Percentiles rank a stretch among this genome's conserved stretches.
Conservation (phyloP, 805 yeast genomes). For the Kazachstania martiniae region DNA sequence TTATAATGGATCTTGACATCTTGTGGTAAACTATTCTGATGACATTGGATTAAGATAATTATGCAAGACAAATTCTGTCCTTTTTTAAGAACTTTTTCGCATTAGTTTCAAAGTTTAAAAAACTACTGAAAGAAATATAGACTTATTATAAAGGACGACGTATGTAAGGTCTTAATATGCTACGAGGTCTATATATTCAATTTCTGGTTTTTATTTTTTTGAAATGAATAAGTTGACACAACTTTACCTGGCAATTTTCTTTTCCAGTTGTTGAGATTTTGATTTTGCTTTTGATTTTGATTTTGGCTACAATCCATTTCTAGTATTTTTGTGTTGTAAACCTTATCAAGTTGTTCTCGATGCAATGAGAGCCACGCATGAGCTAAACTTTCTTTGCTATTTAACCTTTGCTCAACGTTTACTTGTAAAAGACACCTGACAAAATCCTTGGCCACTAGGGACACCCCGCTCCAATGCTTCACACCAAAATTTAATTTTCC, state of each 20-base stretch:
- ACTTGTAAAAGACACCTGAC: conserved; percentile 32
- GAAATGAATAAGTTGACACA: conserved; percentile 6
- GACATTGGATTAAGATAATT: too few relatives aligned
- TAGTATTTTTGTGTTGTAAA: conserved; percentile 29
- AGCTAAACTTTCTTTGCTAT: conserved; percentile 31
- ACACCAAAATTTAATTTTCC: conserved; percentile 33
- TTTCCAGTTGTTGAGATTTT: conserved; percentile 11
- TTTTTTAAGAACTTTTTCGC: too few relatives aligned
- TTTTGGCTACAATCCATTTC: neutral
- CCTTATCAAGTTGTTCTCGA: conserved; percentile 23
- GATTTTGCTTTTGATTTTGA: conserved; percentile 9
- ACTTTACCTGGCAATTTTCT: conserved; percentile 19
- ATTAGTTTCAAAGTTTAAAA: too few relatives aligned
- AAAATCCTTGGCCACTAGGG: conserved; percentile 35
- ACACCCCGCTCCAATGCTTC: conserved; percentile 34
- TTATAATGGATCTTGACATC: too few relatives aligned
- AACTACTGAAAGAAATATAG: too few relatives aligned
- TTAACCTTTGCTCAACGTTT: conserved; percentile 30
- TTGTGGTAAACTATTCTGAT: too few relatives aligned
- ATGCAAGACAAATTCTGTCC: too few relatives aligned
- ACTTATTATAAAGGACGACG: too few relatives aligned
- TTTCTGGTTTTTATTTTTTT: neutral
- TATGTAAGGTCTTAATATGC: too few relatives aligned
- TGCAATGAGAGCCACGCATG: conserved; percentile 41
- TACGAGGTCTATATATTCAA: neutral